Evolutionary conservation across 2,329 filamentous ascomycete genomes (phyloP).

Genomic region (Exophiala calicioides): DNA sequence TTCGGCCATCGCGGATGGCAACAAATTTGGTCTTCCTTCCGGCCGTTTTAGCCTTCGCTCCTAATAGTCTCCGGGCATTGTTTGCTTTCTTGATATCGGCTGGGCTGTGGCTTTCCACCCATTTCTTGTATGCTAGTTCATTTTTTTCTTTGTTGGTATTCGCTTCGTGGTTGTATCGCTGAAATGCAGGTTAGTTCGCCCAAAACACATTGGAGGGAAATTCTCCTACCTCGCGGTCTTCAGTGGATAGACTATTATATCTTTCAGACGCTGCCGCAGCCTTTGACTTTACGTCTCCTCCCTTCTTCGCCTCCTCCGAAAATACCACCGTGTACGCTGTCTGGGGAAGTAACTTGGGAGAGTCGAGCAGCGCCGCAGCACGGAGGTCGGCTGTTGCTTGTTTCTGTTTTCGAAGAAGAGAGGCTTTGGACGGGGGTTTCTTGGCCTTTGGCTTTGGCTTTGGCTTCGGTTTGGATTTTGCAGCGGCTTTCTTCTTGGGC

Average conservation of each 20-base stretch:
- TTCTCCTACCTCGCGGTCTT: constrained; percentile 42
- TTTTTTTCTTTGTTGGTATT: constrained; percentile 49
- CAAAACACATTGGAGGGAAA: background rate
- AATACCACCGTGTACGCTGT: constrained; percentile 32
- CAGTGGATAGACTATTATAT: constrained; percentile 37
- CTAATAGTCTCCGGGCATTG: constrained; percentile 49
- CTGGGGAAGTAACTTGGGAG: constrained; percentile 39
- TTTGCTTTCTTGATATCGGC: constrained; percentile 63
- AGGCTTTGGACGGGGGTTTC: constrained; percentile 32
- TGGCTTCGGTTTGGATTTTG: constrained; percentile 28
- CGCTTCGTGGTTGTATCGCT: constrained; percentile 58
- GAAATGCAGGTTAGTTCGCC: constrained; percentile 11
- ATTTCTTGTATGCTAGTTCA: constrained; percentile 50
- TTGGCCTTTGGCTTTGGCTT: constrained; percentile 36
- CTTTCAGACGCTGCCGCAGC: constrained; percentile 27
- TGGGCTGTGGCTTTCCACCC: constrained; percentile 57
- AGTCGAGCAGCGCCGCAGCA: constrained; percentile 18
- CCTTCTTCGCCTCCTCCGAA: constrained; percentile 21
- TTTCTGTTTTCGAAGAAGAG: constrained; percentile 32
- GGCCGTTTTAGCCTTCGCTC: constrained; percentile 24
- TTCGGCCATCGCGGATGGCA: constrained; percentile 56
- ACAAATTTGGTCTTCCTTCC: constrained; percentile 18
- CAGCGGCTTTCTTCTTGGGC: constrained; percentile 27
- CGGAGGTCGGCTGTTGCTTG: constrained; percentile 13
- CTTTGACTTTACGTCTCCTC: constrained; percentile 1